A percentile compares a stretch with the other conserved stretches of the same genome.
These are phyloP conservation scores for Kwoniella shivajii DNA, from an alignment of 1,284 basidiomycete species.

Conservation along the genomic window DNA sequence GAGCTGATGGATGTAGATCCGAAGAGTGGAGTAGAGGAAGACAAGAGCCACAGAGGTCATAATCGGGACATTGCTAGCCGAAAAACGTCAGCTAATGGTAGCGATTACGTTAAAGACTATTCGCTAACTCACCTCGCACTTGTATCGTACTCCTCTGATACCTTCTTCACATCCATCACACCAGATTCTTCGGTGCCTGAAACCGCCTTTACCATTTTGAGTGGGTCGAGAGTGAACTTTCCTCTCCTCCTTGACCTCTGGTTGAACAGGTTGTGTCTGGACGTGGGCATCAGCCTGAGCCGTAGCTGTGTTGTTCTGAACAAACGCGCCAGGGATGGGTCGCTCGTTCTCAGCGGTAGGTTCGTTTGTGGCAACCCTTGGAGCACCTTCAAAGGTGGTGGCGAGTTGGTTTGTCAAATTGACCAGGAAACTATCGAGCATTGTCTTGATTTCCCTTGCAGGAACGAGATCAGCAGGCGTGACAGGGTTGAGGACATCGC, in stretches of 20 bases:
- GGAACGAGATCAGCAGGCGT: slow-evolving; percentile 24
- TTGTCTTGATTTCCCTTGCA: slow-evolving; percentile 46
- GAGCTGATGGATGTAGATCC: slow-evolving; percentile 41
- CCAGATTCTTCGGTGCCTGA: slow-evolving; percentile 50
- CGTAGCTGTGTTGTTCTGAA: slow-evolving; percentile 12
- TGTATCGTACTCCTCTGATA: slow-evolving; percentile 50
- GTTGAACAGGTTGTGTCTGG: slow-evolving; percentile 13
- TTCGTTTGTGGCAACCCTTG: slow-evolving; percentile 20
- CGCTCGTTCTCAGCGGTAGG: slow-evolving; percentile 13
- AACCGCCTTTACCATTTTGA: slow-evolving; percentile 42
- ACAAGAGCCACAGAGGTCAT: slow-evolving; percentile 50
- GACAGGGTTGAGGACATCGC: slow-evolving; percentile 28
- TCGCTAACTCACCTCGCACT: slow-evolving; percentile 37
- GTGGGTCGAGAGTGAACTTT: slow-evolving; percentile 16
- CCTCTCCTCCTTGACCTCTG: slow-evolving; percentile 6
- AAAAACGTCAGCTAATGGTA: slow-evolving; percentile 1
- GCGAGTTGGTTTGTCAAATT: slow-evolving; percentile 52
- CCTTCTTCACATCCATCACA: slow-evolving; percentile 49
- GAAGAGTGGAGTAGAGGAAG: slow-evolving; percentile 44
- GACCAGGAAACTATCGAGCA: slow-evolving; percentile 50
- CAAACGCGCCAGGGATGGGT: slow-evolving; percentile 44
- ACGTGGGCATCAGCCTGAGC: slow-evolving; percentile 20
- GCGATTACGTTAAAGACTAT: background rate
- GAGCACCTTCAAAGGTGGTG: slow-evolving; percentile 40
- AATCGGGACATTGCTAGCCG: slow-evolving; percentile 44